Evolutionary conservation across 441 rosid species (phyloP), one percentile per base, ranked within the genome.

Genomic region (Pelargonium fulgidum): DNA sequence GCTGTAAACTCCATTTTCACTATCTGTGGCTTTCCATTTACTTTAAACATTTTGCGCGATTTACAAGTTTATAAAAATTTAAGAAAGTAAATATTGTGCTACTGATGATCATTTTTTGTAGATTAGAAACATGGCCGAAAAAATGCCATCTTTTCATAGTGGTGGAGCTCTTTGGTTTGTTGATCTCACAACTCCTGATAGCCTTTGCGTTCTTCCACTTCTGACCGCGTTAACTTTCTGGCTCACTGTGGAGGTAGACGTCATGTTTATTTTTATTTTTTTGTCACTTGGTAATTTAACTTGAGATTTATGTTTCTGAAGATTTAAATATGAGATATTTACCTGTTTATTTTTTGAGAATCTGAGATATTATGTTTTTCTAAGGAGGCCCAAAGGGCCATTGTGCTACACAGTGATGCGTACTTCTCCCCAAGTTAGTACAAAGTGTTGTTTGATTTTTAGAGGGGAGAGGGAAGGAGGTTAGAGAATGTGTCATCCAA

Each of bases 151-250:
- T 62, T 84, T 84, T 72, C 75, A 79, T 62, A 84, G 77, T 67
- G 87, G 87, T 54, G 85, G 87, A 74, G 70, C 81, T 69, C 83
- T 81, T 47, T 84, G 87, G 85, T 84, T 81, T 72, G 67, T 70
- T 71, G 85, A 84, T 72, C 83, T 84, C 61, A 72, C 85, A 33
- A 81, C 82, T 70, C 79, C 84, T 33, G 87, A 84, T 81, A 69
- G 75, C 75, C 75, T 77, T n/a, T 81, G 48, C 66, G 65, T 84
- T 75, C 77, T 84, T 65, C 87, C 87, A 54, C 68, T 81, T 44
- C 81, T 84, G 70, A 84, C 87, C 0, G 72, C 85, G 17, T 67
- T 69, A 44, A 84, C 85, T 61, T 84, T 79, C 78, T 76, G 79
- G 75, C 75, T 84, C 62, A 70, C 79, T 73, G 84, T 80, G 72